Base-by-base conservation (phyloP, 805 yeast genomes). In the Schizosaccharomyces osmophilus region DNA sequence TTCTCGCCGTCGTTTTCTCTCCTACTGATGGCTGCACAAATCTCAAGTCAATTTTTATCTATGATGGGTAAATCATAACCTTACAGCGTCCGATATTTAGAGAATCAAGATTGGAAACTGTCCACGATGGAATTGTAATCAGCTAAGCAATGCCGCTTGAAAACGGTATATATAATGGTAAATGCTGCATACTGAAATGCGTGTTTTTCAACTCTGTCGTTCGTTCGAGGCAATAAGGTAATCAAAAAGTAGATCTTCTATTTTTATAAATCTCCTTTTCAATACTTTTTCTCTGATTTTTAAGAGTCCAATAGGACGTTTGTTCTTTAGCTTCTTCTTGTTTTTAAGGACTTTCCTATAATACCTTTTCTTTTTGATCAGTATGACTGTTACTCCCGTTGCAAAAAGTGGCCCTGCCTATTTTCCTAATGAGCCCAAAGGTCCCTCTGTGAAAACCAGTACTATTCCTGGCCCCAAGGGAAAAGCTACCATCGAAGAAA, bases 391-490 rank as follows among this genome's bases (percentile, higher is more conserved):
- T 45, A 45, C 51, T 45, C 5, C 19, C 24, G 26, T 24, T 11
- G 24, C 26, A 9, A 45, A n/a, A 6, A 17, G 13, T 19, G 26
- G 51, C 51, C 5, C 51, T 45, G 31, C 31, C 62, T 81, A 82
- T 73, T 88, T 84, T 75, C 95, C 95, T 65, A 69, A 75, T 64
- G 97, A 89, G 75, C 96, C 96, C 65, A 65, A 75, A 42, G 78
- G 73, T 55, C 97, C 97, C 63, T 69, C 69, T 13, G 78, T 87
- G 59, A 74, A 71, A 64, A 77, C 85, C n/a, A 65, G 74, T 15
- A 75, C 31, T 22, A 24, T 85, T 66, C 96, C 96, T 58, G 95
- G 96, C 57, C 90, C 95, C 51, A 74, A 77, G 67, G 78, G 86
- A 64, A 68, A 75, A 67, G 76, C 72, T 55, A 79, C 75, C 54